Evolutionary conservation across 352 stramenopile species (phyloP), one percentile per base, ranked within the genome.

Genomic region (Phytopythium delawarense): DNA sequence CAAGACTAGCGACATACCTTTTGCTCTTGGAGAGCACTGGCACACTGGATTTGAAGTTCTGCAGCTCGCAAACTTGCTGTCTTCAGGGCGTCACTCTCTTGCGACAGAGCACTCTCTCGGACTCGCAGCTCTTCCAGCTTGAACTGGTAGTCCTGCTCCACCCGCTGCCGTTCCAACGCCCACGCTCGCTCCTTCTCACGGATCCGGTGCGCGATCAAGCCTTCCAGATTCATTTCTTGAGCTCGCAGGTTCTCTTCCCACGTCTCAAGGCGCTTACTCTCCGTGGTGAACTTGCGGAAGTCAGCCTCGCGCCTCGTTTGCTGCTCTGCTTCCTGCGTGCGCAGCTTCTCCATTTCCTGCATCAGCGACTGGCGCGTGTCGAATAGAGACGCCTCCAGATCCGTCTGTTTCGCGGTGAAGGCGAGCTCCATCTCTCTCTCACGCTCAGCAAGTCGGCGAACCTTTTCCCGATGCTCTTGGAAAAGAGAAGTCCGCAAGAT

Each of bases 381-480:
- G 54, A 90, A 92, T n/a, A 89, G 53, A 13, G 78, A 79, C 7
- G 71, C 75, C 57, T 92, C 83, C 0, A 92, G 57, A 53, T 88
- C 75, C 0, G 75, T 78, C 63, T 71, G 69, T 11, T 78, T 74
- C 0, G 67, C 59, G 8, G 79, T 69, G 67, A 87, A 89, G 34
- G 63, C 65, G 48, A 88, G 63, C 28, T 92, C 80, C n/a, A 89
- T 64, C 28, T 90, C 78, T 23, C 70, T 74, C 37, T 89, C 71
- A n/a, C 66, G 73, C 34, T 92, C 78, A 44, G 84, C 67, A 4
- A 90, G 61, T 12, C 69, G 67, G 37, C 77, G 64, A 5, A 81
- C 64, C 8, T 79, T 78, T 18, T 79, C 66, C 12, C 59, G 69
- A 46, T 89, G 75, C 46, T 92, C 80, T 49, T 84, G 69, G 15